These are phyloP conservation scores for Fusarium chaquense DNA, from an alignment of 2,329 filamentous ascomycete genomes.

Conservation along the genomic window DNA sequence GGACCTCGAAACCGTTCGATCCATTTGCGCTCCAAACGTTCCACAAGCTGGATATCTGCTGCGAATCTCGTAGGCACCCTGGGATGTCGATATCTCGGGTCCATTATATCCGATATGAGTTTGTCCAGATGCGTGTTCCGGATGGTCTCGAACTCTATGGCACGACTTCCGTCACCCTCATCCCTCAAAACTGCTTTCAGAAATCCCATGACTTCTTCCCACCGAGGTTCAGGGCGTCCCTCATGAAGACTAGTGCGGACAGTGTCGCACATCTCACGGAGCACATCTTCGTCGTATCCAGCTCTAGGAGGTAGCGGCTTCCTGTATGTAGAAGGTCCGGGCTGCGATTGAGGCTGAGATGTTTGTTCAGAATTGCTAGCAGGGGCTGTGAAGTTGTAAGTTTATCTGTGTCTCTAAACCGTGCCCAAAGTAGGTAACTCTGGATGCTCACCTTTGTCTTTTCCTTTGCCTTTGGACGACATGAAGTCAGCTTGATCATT, in stretches of 20 bases:
- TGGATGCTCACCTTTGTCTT: conserved; percentile 34
- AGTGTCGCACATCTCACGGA: conserved; percentile 58
- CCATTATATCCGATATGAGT: conserved; percentile 57
- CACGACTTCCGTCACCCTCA: conserved; percentile 52
- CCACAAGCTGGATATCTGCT: conserved; percentile 53
- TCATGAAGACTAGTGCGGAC: conserved; percentile 54
- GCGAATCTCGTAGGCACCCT: conserved; percentile 50
- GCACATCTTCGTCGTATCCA: conserved; percentile 32
- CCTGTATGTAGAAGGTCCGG: conserved; percentile 3
- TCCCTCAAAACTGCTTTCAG: conserved; percentile 55
- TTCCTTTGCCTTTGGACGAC: conserved; percentile 5
- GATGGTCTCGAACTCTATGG: conserved; percentile 57
- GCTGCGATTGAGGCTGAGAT: not conserved
- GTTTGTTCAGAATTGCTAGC: conserved; percentile 20
- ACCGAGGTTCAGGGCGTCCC: conserved; percentile 50
- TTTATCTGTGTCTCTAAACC: not conserved
- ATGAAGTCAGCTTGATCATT: conserved; percentile 34
- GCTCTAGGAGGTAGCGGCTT: conserved; percentile 9
- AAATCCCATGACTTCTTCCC: conserved; percentile 55
- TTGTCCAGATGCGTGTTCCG: conserved; percentile 57
- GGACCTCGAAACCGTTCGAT: conserved; percentile 57
- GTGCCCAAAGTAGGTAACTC: not conserved
- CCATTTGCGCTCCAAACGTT: conserved; percentile 59
- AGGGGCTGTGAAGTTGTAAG: conserved; percentile 38
- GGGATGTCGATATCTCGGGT: conserved; percentile 46